A percentile compares a stretch with the other conserved stretches of the same genome.
Evolutionary conservation across 495 filamentous ascomycete species (phyloP).

Genomic region (Delitschia confertaspora): DNA sequence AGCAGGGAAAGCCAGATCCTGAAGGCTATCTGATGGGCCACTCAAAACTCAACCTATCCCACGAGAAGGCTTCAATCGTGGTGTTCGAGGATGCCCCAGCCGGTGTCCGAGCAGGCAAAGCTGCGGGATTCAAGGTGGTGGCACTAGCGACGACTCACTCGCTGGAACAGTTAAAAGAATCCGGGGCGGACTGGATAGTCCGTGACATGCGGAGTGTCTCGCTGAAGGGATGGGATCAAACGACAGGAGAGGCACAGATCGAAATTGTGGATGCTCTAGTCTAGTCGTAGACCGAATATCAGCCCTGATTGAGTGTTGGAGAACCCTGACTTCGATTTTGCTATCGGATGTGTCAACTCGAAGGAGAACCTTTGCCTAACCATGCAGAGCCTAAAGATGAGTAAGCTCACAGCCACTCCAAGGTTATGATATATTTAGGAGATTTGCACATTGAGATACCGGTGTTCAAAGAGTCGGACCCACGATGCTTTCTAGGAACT

Average conservation of each 20-base stretch:
- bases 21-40: slow-evolving; percentile 71
- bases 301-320: too few species aligned
- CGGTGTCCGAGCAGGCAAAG: slow-evolving; percentile 82
- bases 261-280: slow-evolving; percentile 36
- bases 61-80: slow-evolving; percentile 46
- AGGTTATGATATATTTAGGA: too few species aligned
- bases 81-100: slow-evolving; percentile 92
- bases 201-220: slow-evolving; percentile 63
- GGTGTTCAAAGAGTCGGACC: too few species aligned
- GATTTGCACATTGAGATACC: too few species aligned
- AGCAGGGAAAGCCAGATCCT: slow-evolving; percentile 79
- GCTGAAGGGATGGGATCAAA: slow-evolving; percentile 31
- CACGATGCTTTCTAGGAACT: too few species aligned
- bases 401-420: too few species aligned
- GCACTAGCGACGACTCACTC: slow-evolving; percentile 82
- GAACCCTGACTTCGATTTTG: too few species aligned
- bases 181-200: slow-evolving; percentile 83
- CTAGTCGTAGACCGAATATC: slow-evolving; percentile 4
- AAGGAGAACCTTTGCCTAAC: too few species aligned
- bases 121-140: slow-evolving; percentile 78
- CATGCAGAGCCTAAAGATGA: not conserved
- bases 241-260: slow-evolving; percentile 29
- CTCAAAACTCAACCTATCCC: slow-evolving; percentile 47
- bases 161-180: slow-evolving; percentile 56
- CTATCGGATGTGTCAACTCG: too few species aligned